These are phyloP conservation scores for Coemansia sp. DNA, from an alignment of 192 early-diverging fungal species.

Conservation along the genomic window DNA sequence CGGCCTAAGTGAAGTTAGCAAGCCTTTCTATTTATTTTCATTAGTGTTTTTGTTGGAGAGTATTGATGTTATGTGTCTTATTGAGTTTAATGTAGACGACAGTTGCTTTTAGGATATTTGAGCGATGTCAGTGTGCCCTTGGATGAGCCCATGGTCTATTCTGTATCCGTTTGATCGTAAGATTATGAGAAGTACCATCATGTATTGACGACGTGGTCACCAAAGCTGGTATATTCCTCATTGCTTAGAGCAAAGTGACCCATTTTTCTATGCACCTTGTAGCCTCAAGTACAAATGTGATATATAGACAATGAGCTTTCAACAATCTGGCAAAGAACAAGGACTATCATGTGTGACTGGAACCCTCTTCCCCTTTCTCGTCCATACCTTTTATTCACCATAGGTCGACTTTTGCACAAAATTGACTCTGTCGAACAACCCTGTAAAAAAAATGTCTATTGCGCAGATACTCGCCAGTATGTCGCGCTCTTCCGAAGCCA, in stretches of 20 bases:
- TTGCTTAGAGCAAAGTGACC: neutral
- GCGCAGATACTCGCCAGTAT: neutral
- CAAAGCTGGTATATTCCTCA: neutral
- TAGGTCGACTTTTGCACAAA: neutral
- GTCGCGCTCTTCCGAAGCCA: neutral
- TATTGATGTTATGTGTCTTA: neutral
- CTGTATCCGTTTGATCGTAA: neutral
- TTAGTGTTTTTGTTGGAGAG: constrained; percentile 1
- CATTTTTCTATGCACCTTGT: too few relatives aligned
- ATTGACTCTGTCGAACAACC: neutral
- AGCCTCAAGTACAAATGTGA: too few relatives aligned
- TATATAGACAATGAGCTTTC: neutral
- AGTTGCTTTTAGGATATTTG: neutral
- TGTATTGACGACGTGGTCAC: neutral
- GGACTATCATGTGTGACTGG: neutral
- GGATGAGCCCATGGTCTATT: neutral
- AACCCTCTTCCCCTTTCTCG: neutral
- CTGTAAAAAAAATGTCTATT: neutral
- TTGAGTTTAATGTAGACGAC: neutral
- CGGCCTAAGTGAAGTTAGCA: neutral
- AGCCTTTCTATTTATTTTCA: constrained; percentile 3
- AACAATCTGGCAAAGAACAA: neutral
- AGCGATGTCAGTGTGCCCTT: neutral
- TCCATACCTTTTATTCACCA: neutral
- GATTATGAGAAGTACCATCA: neutral